phyloP scores from a whole-genome alignment of 345 rosid species.

The Pugionium dolabratum region DNA sequence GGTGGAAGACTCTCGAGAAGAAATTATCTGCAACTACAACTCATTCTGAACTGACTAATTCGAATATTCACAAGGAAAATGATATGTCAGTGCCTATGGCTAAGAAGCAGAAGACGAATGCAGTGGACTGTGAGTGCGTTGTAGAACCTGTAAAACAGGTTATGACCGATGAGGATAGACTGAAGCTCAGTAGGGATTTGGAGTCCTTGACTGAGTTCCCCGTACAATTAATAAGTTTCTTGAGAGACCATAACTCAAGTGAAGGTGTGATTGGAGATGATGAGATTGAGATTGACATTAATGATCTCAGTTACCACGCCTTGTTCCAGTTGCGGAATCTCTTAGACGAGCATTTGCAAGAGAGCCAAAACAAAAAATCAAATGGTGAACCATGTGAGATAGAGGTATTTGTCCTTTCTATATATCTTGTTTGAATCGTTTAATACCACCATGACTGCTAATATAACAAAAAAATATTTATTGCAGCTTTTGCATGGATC shows the following conservation, averaged over 20 bases:
- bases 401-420: conserved; percentile 51
- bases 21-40: conserved; percentile 48
- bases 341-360: conserved; percentile 60
- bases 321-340: conserved; percentile 66
- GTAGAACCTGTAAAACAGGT: conserved; percentile 44
- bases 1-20: conserved; percentile 84
- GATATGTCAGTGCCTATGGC: conserved; percentile 34
- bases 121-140: conserved; percentile 39
- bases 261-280: conserved; percentile 56
- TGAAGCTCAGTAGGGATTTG: conserved; percentile 54
- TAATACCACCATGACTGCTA: conserved; percentile 13
- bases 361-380: conserved; percentile 45
- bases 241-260: conserved; percentile 59
- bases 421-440: conserved; percentile 16
- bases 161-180: conserved; percentile 58
- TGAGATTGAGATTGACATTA: conserved; percentile 90
- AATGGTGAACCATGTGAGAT: conserved; percentile 68
- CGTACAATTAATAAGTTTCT: conserved; percentile 58
- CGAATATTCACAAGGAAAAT: background rate
- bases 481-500: conserved; percentile 64
- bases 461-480: background rate
- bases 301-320: conserved; percentile 61
- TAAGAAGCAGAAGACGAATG: conserved; percentile 48
- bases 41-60: conserved; percentile 4
- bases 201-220: conserved; percentile 71